Evolutionary conservation across 2,329 filamentous ascomycete species (phyloP), one percentile per base, ranked within the genome.

Genomic region (Rosellinia necatrix): DNA sequence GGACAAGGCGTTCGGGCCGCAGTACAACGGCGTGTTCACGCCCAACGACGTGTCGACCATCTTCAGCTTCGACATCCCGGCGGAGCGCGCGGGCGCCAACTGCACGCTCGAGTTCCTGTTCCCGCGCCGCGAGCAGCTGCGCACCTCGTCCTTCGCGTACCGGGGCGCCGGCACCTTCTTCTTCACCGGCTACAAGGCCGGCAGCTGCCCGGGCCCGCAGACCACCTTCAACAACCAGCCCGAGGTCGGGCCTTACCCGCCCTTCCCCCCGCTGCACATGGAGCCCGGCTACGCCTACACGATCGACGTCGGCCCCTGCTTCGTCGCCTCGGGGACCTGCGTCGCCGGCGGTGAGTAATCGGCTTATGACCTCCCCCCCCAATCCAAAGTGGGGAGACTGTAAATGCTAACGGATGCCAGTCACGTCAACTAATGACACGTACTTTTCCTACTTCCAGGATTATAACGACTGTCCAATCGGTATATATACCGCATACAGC

Each of bases 81-180:
- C 67, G 3, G 66, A 64, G 3, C 70, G 74, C 44, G 56, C 67
- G 32, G 73, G 74, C 56, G 75, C 75, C 58, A 76, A 71, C 27
- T 81, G 79, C 70, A 76, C 72, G 4, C 65, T 80, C n/a, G 68
- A 75, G 53, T 79, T 81, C 68, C 65, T 76, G 32, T 72, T 80
- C 58, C 78, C 78, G 0, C 57, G 53, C 19, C 64, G 61, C 59
- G 56, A 63, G 12, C 68, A 72, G 59, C 68, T 76, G 6, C 57
- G 59, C 32, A 72, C 70, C 3, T 73, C 72, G 37, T 62, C 42
- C 21, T 78, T 63, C 65, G 66, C 49, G n/a, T 67, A 74, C 49
- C 62, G 66, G 3, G 72, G 74, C 13, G 65, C 65, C 2, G 78
- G 78, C 8, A 71, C 59, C 10, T 71, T 73, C 60, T 51, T 64